A percentile compares a stretch with the other conserved stretches of the same genome.
phyloP scores from a whole-genome alignment of 352 stramenopile genomes.

The Phytopythium chamaehyphon region DNA sequence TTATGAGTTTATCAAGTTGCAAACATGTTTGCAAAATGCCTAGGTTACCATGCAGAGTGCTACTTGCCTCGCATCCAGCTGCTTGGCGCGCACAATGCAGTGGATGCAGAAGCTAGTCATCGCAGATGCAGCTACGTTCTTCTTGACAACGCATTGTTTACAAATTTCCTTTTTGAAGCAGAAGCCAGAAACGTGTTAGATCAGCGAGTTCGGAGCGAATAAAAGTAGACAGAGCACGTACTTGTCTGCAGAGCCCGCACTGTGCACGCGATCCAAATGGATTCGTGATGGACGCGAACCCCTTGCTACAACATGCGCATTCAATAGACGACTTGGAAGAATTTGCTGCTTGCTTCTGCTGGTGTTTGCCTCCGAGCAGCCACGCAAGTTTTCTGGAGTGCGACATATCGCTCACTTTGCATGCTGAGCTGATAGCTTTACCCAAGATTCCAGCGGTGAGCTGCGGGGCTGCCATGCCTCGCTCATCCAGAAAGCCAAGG shows the following conservation, averaged over 20 bases:
- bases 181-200: too few relatives aligned
- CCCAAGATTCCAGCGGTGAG: conserved; percentile 17
- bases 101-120: conserved; percentile 33
- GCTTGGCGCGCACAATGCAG: conserved; percentile 24
- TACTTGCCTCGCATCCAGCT: conserved; percentile 18
- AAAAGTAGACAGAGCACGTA: background rate
- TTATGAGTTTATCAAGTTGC: conserved; percentile 1
- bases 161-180: conserved; percentile 14
- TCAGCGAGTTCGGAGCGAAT: too few relatives aligned
- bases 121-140: conserved; percentile 18
- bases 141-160: conserved; percentile 36
- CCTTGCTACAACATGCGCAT: conserved; percentile 30
- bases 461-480: conserved; percentile 22
- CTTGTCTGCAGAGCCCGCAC: conserved; percentile 15
- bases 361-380: conserved; percentile 36
- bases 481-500: conserved; percentile 30
- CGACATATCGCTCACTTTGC: conserved; percentile 25
- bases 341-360: conserved; percentile 7
- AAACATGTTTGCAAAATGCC: too few relatives aligned
- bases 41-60: conserved; percentile 15
- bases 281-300: conserved; percentile 13
- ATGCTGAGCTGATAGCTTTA: conserved; percentile 17
- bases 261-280: conserved; percentile 14
- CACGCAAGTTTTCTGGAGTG: conserved; percentile 46
- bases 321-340: background rate